These are phyloP conservation scores for Dactylis glomerata DNA, from an alignment of 176 grass and related monocot genomes.

Conservation along the genomic window DNA sequence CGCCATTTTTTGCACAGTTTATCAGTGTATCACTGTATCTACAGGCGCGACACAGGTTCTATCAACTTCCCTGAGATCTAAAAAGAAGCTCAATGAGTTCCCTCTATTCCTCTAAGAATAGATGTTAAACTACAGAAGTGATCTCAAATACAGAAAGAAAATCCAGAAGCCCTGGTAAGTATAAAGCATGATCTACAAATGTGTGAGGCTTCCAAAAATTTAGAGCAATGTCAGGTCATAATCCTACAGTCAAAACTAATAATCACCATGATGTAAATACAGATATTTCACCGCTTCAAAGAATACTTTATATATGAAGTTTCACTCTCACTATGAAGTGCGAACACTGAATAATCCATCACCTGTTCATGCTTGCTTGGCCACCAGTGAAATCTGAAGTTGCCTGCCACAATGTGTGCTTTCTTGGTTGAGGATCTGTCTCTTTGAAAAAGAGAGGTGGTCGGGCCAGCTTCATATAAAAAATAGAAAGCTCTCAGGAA, in stretches of 20 bases:
- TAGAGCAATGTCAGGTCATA: background rate
- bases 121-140: background rate
- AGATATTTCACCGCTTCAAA: background rate
- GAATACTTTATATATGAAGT: background rate
- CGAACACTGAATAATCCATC: slow-evolving; percentile 13
- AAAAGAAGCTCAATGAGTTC: background rate
- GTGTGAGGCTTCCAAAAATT: background rate
- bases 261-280: background rate
- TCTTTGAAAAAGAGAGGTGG: slow-evolving; percentile 95
- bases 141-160: background rate
- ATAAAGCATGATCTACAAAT: background rate
- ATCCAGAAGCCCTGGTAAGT: background rate
- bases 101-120: background rate
- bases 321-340: background rate
- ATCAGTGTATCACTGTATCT: too few relatives aligned
- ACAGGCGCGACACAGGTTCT: background rate
- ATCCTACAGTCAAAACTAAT: background rate
- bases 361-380: slow-evolving; percentile 88
- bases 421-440: slow-evolving; percentile 98
- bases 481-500: slow-evolving; percentile 26
- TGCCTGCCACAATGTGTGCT: slow-evolving; percentile 92
- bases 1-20: background rate
- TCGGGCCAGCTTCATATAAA: slow-evolving; percentile 64
- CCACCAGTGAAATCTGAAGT: slow-evolving; percentile 95
- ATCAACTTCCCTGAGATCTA: background rate